Evolutionary conservation across 2,329 filamentous ascomycete genomes (phyloP), one percentile per base, ranked within the genome.

Genomic region (Colletotrichum destructivum): DNA sequence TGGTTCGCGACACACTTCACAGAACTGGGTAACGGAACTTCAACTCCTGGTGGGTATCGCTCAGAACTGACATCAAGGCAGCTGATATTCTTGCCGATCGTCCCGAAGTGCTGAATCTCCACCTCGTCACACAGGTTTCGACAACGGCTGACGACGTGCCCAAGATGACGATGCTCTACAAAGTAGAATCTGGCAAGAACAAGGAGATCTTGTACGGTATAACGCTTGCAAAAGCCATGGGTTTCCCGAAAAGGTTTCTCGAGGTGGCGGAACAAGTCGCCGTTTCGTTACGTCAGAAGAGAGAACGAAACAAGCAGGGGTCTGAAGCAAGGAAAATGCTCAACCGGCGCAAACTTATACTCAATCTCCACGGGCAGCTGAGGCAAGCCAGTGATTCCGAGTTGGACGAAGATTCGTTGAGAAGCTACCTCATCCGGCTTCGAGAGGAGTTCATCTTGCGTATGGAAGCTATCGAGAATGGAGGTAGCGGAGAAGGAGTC

Each of bases 1-100:
- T 98, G 94, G 91, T 99, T 99, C 81, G 94, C 93, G 2, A 98
- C 96, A 0, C 97, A 99, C 78, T 99, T 98, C 78, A 87, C 89
- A 46, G 94, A 98, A 73, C 86, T 99, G 2, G 82, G 87, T 88
- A 79, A 74, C 83, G 23, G 0, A 8, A 0, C 8, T 9, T 18
- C 3, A 8, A 2, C 7, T 11, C 3, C 26, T 2, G 16, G 26
- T 60, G n/a, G 59, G 31, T 13, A 16, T 4, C 44, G 65, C 7
- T 75, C 74, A 16, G 76, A 65, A 15, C 11, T 44, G 31, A 70
- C 31, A 3, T 51, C 5, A 21, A 11, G 8, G 0, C 51, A 87
- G 92, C 95, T 0, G 88, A 88, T 3, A 93, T 96, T 46, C 86
- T 98, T 72, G 86, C 88, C 1, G 91, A 95, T 74, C 89, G 93